Evolutionary conservation across 495 filamentous ascomycete genomes (phyloP).

Genomic region (Podospora pseudoanserina): DNA sequence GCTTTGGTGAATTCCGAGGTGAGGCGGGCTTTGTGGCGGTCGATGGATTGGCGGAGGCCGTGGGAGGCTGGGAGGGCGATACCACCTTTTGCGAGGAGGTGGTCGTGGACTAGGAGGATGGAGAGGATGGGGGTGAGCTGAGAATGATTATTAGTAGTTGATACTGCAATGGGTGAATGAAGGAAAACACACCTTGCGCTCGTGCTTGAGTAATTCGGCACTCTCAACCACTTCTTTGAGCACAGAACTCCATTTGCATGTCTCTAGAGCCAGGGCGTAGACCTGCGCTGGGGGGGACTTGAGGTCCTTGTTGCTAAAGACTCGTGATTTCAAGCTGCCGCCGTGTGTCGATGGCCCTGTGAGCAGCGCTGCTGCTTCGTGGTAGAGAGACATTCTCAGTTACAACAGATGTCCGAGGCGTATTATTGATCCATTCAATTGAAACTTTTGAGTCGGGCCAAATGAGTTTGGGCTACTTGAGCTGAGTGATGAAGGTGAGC

Average conservation of each 20-base stretch:
- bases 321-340: constrained; percentile 76
- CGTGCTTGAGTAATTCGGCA: constrained; percentile 62
- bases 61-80: constrained; percentile 74
- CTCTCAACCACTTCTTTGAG: constrained; percentile 82
- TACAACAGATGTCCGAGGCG: neutral
- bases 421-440: neutral
- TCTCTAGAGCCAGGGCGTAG: constrained; percentile 79
- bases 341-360: constrained; percentile 55
- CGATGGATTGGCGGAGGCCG: constrained; percentile 67
- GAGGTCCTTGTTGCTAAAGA: constrained; percentile 66
- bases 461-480: neutral
- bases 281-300: constrained; percentile 77
- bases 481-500: neutral
- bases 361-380: constrained; percentile 77
- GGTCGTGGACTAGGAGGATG: constrained; percentile 81
- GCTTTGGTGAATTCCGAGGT: constrained; percentile 76
- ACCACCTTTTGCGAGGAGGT: constrained; percentile 73
- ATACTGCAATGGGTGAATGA: neutral
- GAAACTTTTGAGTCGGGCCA: neutral
- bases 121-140: constrained; percentile 79
- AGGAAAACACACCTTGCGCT: constrained; percentile 67
- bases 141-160: neutral
- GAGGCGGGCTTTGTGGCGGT: constrained; percentile 76
- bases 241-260: constrained; percentile 83
- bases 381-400: constrained; percentile 77